Conservation (phyloP, 768 basidiomycete genomes). For the Infundibulicybe gibba region DNA sequence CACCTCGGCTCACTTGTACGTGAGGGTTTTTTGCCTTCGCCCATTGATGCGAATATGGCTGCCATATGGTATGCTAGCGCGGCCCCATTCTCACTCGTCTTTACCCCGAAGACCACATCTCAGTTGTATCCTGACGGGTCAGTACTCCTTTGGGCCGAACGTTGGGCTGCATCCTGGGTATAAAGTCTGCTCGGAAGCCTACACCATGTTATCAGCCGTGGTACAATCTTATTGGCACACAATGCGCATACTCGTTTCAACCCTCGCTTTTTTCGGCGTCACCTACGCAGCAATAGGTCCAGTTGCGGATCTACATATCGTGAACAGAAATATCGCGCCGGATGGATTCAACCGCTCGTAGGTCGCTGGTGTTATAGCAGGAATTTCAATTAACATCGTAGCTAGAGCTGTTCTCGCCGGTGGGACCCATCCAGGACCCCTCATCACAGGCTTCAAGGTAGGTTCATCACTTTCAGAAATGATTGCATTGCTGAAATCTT, state of each 20-base stretch:
- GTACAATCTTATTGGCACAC: too few relatives aligned
- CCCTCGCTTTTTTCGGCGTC: constrained; percentile 2
- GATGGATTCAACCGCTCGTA: constrained; percentile 38
- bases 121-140: too few relatives aligned
- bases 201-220: too few relatives aligned
- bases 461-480: neutral
- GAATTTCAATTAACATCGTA: neutral
- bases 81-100: too few relatives aligned
- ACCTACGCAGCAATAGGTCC: constrained; percentile 22
- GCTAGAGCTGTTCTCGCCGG: constrained; percentile 20
- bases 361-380: neutral
- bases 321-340: constrained; percentile 39
- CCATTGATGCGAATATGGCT: too few relatives aligned
- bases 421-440: constrained; percentile 13
- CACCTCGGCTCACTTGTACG: too few relatives aligned
- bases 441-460: constrained; percentile 29
- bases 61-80: too few relatives aligned
- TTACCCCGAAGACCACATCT: too few relatives aligned
- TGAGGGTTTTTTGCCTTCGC: too few relatives aligned
- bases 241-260: neutral
- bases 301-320: constrained; percentile 30
- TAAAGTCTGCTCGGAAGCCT: too few relatives aligned
- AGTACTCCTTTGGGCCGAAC: too few relatives aligned
- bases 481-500: neutral
- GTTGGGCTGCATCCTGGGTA: too few relatives aligned